Evolutionary conservation across 805 yeast genomes (phyloP), one percentile per base, ranked within the genome.

Genomic region (Ascoidea asiatica): DNA sequence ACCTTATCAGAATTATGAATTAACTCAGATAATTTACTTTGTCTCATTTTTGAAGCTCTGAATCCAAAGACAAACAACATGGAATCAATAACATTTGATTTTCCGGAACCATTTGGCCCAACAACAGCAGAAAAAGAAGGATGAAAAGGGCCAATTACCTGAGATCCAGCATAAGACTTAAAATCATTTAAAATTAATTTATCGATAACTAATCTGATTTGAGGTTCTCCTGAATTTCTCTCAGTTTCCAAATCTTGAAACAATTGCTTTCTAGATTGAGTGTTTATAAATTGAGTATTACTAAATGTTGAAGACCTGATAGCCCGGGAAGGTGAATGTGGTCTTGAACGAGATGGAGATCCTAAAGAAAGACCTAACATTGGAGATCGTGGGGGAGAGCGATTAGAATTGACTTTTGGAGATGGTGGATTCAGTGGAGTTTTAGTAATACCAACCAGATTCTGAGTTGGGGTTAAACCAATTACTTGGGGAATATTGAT

Each of bases 41-140:
- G 99, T 56, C 99, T 79, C 96, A 92, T 88, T 59, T 94, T 92
- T 58, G 79, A 77, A 0, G 98, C 97, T 47, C 97, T 70, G 63
- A 92, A 92, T 0, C 99, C 99, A 66, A 92, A 92, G 1, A 94
- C 98, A 61, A 92, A 92, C 33, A 94, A 72, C 70, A 92, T 78
- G 4, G 97, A 87, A 60, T 94, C 98, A 60, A 92, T 92, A 51
- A 92, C 97, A 57, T 94, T 92, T 15, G 97, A 89, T 62, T 92
- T 92, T 2, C 99, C 99, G 11, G 95, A 83, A 6, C 99, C 99
- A 60, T 92, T 92, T 4, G 98, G 98, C 0, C 99, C 99, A 13
- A 92, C 97, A 8, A 92, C 95, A 0, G 99, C 97, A 8, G 95
- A 85, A 56, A 92, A 94, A 4, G 94, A 86, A 36, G 89, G 64